Evolutionary conservation across 1,284 basidiomycete species (phyloP), one percentile per base, ranked within the genome.

Genomic region (Apiotrichum veenhuisii): DNA sequence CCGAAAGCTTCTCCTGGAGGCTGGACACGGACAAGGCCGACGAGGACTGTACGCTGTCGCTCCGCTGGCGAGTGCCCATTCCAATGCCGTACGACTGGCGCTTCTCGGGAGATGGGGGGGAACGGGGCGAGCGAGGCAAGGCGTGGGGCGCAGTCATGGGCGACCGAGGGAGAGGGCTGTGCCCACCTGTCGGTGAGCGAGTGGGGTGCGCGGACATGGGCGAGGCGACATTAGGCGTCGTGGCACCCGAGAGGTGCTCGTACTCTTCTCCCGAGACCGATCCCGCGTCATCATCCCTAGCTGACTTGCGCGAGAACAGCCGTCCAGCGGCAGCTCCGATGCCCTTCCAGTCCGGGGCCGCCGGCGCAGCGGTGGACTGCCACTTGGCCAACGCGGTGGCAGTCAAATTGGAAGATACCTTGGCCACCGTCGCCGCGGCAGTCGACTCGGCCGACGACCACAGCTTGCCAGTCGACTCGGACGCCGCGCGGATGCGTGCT

Each of bases 351-450:
- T 53, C 43, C 9, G 59, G 53, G 0, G 41, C 52, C 1, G 52
- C 36, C 9, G 57, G 49, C 3, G 38, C 49, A 2, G 55, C 49
- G 3, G 58, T 52, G 8, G 50, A 47, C 41, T 55, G 49, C 62
- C 63, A 65, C 37, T 57, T 57, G 5, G 65, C 63, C 43, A 64
- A 52, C 0, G 66, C 68, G 1, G 56, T 47, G 4, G 64, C 63
- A 2, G 65, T 64, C 8, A 48, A 38, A 48, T 67, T 67, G 23
- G 59, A 58, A 8, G 62, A 63, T 10, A 58, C 65, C 37, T 64
- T 65, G 45, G 64, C 42, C 11, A 70, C 20, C 2, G 49, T 50
- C 3, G 66, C 68, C 1, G 65, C 68, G 1, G 64, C 55, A 55
- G 66, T 59, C 33, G 65, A 67, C 38, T 62, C 48, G 1, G 64